phyloP scores from a whole-genome alignment of 495 filamentous ascomycete genomes.

The Neurospora hispaniola region DNA sequence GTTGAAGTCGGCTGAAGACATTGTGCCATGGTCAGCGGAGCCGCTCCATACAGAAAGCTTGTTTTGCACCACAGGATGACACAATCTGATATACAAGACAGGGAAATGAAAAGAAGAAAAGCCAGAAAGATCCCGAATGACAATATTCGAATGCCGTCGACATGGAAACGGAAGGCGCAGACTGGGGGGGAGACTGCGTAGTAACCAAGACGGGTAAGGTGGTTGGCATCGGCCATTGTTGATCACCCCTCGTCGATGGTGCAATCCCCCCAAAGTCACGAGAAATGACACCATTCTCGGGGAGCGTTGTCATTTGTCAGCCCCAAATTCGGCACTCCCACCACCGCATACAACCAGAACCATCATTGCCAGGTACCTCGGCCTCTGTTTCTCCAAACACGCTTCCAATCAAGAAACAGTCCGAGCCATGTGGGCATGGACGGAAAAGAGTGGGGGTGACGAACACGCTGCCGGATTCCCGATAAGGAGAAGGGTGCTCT shows the following conservation, averaged over 20 bases:
- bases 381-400: neutral
- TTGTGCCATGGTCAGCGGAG: constrained; percentile 30
- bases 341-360: constrained; percentile 4
- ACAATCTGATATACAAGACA: constrained; percentile 13
- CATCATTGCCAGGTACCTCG: constrained; percentile 12
- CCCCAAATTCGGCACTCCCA: constrained; percentile 13
- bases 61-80: constrained; percentile 14
- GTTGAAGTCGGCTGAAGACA: constrained; percentile 42
- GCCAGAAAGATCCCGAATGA: neutral
- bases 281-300: constrained; percentile 31
- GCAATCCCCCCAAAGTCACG: constrained; percentile 28
- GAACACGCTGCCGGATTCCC: constrained; percentile 11
- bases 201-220: constrained; percentile 4
- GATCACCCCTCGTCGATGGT: constrained; percentile 25
- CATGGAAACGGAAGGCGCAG: constrained; percentile 20
- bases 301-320: constrained; percentile 28
- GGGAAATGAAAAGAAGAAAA: constrained; percentile 1
- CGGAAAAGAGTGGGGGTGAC: constrained; percentile 11
- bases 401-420: constrained; percentile 17
- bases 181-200: constrained; percentile 16
- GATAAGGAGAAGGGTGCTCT: constrained; percentile 15
- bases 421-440: constrained; percentile 11
- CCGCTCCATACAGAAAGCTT: neutral
- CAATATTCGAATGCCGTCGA: constrained; percentile 8
- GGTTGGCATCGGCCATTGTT: constrained; percentile 15